Base-by-base conservation (phyloP, 805 yeast species). In the Barnettozyma vustinii region DNA sequence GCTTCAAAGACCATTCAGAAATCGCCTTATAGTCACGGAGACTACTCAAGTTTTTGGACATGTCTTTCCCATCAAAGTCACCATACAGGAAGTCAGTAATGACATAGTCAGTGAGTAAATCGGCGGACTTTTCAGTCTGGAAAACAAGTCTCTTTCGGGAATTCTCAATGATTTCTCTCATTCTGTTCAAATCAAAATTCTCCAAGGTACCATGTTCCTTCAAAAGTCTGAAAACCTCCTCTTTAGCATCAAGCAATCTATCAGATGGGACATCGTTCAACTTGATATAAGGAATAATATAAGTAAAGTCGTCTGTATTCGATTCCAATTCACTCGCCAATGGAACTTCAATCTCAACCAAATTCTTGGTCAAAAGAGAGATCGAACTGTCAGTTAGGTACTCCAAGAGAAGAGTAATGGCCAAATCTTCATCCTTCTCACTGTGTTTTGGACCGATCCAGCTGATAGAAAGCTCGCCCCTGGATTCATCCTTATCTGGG, bases 401-500 rank as follows among this genome's bases (percentile, higher is more conserved):
- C 25, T 78, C 74, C 18, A 89, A 77, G 15, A 94, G 55, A 45
- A 85, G 73, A 44, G 86, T 85, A 19, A 89, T 64, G 0, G 97
- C 97, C 37, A 83, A 72, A 61, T 80, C 81, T 7, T 69, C 69
- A 19, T 81, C 60, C 13, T 71, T 61, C 39, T 84, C 79, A 9
- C 66, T 61, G 36, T 76, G 77, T 13, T 72, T 68, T 9, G 96
- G 96, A 8, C 97, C 97, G 44, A 87, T 74, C 92, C 96, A 91
- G 3, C 86, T 71, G 23, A 94, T 66, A 16, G 75, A 59, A 1
- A 88, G 59, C 58, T 87, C 94, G 35, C 96, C 96, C 65, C 82
- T 78, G 12, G 86, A 73, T 66, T 90, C 97, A 60, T 89, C 96
- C 50, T 80, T 75, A 58, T 94, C 98, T 2, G 98, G 96, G 60